These are phyloP conservation scores for Fraxinus xanthoxyloides DNA, from an alignment of 305 asterid genomes.

Conservation along the genomic window DNA sequence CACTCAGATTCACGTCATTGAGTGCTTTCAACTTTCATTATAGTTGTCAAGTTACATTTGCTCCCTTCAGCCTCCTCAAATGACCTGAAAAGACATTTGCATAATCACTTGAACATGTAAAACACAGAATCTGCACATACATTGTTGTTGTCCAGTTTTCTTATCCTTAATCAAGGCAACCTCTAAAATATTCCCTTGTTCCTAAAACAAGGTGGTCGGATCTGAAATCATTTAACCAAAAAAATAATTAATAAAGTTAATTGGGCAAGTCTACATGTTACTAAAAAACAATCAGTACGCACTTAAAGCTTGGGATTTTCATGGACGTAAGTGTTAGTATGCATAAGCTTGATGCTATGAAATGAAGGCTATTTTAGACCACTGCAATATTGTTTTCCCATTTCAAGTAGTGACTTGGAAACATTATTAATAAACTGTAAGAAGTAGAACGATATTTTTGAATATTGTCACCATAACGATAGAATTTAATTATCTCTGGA, in stretches of 20 bases:
- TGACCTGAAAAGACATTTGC: slow-evolving; percentile 75
- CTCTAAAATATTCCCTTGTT: background rate
- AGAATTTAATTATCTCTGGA: background rate
- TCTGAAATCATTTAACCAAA: background rate
- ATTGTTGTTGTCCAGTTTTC: slow-evolving; percentile 94
- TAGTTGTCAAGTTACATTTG: slow-evolving; percentile 37
- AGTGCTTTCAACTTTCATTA: slow-evolving; percentile 22
- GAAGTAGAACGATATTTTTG: background rate
- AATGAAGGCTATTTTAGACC: background rate
- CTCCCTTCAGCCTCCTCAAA: slow-evolving; percentile 69
- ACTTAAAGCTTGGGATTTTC: slow-evolving; percentile 4
- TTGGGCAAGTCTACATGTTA: background rate
- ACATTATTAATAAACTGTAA: background rate
- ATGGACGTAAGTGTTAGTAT: background rate
- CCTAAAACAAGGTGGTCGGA: background rate
- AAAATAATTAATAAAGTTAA: background rate
- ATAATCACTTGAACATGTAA: slow-evolving; percentile 21
- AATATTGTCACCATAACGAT: background rate
- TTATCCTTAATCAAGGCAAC: slow-evolving; percentile 72
- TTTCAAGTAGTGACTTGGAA: background rate
- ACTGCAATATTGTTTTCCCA: background rate
- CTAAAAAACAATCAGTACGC: background rate
- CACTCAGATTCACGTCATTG: slow-evolving; percentile 26
- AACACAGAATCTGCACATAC: slow-evolving; percentile 41
- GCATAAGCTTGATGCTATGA: background rate